Conservation (phyloP, 108 stramenopile genomes). For the Conticribra weissflogii region DNA sequence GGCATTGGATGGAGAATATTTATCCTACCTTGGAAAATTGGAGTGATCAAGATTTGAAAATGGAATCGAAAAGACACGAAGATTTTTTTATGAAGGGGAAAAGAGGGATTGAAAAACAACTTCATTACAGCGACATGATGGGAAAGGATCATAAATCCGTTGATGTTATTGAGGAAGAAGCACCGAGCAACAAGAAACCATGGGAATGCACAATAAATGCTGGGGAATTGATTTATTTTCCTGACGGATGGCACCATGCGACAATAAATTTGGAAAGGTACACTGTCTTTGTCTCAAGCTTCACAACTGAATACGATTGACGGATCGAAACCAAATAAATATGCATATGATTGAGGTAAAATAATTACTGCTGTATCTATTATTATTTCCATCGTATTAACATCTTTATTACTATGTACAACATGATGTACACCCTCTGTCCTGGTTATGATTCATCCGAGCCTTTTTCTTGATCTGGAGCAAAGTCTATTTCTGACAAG, state of each 20-base stretch:
- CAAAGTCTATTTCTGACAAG: too few relatives aligned
- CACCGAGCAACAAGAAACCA: constrained; percentile 47
- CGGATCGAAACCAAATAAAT: too few relatives aligned
- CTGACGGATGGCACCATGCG: constrained; percentile 85
- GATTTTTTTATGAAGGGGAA: constrained; percentile 26
- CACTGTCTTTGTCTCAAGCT: constrained; percentile 90
- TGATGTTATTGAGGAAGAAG: constrained; percentile 49
- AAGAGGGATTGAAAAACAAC: background rate
- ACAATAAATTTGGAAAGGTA: constrained; percentile 90
- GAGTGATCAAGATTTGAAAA: constrained; percentile 25
- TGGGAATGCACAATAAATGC: constrained; percentile 79
- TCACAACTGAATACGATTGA: constrained; percentile 73
- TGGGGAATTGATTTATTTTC: constrained; percentile 90
- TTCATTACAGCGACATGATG: background rate
- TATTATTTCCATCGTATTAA: too few relatives aligned
- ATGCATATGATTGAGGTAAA: too few relatives aligned
- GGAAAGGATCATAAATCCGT: constrained; percentile 21
- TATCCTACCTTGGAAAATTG: constrained; percentile 51
- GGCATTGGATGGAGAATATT: constrained; percentile 84
- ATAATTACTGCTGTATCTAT: too few relatives aligned
- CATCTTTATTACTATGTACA: too few relatives aligned
- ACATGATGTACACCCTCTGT: too few relatives aligned
- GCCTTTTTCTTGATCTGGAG: too few relatives aligned
- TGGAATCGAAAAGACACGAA: constrained; percentile 15
- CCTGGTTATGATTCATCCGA: too few relatives aligned